These are phyloP conservation scores for Cryptococcus depauperatus DNA, from an alignment of 1,284 basidiomycete genomes.

Conservation along the genomic window DNA sequence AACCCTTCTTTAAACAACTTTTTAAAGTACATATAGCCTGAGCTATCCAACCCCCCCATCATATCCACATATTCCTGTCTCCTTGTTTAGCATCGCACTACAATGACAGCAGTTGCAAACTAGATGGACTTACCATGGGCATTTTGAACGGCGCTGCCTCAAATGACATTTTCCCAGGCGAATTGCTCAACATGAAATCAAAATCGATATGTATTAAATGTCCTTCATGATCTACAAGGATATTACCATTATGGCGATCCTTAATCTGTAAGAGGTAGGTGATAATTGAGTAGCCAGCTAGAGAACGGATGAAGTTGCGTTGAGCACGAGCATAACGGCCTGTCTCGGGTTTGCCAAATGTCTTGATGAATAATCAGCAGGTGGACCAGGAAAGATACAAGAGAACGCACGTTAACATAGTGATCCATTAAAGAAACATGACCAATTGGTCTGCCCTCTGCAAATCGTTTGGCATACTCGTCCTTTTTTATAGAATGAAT, in stretches of 20 bases:
- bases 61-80: constrained; percentile 88
- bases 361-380: constrained; percentile 47
- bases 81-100: neutral
- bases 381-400: neutral
- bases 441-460: constrained; percentile 63
- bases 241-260: constrained; percentile 98
- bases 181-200: constrained; percentile 95
- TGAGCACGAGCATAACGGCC: constrained; percentile 77
- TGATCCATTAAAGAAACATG: constrained; percentile 84
- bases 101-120: neutral
- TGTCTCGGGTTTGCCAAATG: constrained; percentile 80
- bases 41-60: constrained; percentile 73
- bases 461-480: constrained; percentile 81
- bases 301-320: constrained; percentile 85
- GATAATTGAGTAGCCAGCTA: constrained; percentile 91
- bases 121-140: constrained; percentile 49
- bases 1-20: constrained; percentile 86
- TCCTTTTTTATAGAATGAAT: constrained; percentile 99
- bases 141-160: constrained; percentile 99
- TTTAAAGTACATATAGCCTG: constrained; percentile 77
- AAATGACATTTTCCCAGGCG: constrained; percentile 94
- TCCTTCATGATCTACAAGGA: constrained; percentile 88
- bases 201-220: constrained; percentile 85
- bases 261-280: constrained; percentile 97
- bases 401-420: constrained; percentile 64